Conservation (phyloP, 306 rosid genomes). For the Pterocarpus santalinus region DNA sequence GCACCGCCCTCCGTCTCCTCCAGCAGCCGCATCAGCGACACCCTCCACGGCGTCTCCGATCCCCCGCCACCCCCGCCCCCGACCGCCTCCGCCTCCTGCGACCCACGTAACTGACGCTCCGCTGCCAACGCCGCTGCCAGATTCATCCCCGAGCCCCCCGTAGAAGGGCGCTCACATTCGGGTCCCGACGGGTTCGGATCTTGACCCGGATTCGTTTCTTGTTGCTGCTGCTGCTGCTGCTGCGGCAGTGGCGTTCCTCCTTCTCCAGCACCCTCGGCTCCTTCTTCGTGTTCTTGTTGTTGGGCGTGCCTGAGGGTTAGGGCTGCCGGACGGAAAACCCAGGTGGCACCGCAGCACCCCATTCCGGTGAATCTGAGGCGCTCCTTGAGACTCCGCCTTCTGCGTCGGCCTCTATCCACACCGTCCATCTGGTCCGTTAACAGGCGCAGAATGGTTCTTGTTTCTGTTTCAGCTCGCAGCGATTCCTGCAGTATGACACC, state of each 20-base stretch:
- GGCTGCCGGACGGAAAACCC: constrained; percentile 66
- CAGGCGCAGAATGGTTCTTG: constrained; percentile 75
- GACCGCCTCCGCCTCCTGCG: constrained; percentile 54
- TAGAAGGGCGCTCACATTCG: constrained; percentile 51
- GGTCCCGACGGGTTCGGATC: constrained; percentile 45
- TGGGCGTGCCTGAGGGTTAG: constrained; percentile 37
- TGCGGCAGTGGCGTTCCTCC: not conserved
- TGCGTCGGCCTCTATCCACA: constrained; percentile 46
- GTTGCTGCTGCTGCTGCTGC: not conserved
- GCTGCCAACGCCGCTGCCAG: constrained; percentile 94
- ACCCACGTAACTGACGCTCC: constrained; percentile 73
- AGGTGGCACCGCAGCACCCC: constrained; percentile 86
- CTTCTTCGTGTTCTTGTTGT: constrained; percentile 30
- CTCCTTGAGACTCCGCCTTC: constrained; percentile 76
- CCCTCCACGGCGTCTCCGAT: constrained; percentile 70
- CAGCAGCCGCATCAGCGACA: constrained; percentile 81
- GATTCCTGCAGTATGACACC: constrained; percentile 81
- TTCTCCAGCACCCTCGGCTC: not conserved
- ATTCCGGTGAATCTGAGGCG: constrained; percentile 78
- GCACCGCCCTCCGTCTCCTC: constrained; percentile 71
- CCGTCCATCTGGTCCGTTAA: constrained; percentile 77
- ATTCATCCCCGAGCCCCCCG: constrained; percentile 72
- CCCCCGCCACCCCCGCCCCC: constrained; percentile 13
- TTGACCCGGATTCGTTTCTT: constrained; percentile 39
- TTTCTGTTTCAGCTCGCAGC: constrained; percentile 60